Base-by-base conservation (phyloP, 1,284 basidiomycete genomes). In the Austropuccinia psidii region DNA sequence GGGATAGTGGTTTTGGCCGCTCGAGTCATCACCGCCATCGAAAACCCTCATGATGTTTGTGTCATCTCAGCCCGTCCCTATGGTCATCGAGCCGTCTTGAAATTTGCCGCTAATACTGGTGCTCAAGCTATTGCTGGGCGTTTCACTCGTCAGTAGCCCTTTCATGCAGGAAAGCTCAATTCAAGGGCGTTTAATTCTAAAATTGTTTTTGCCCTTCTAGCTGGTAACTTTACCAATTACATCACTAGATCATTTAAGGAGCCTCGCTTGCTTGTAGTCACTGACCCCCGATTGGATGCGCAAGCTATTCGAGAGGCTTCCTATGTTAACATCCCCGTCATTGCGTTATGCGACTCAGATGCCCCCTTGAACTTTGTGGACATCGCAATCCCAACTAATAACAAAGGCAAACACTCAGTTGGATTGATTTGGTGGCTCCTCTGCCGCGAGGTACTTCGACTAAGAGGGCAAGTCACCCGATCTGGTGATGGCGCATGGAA, bases 241-340 rank as follows among this genome's bases (percentile, higher is more conserved):
- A 96, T 97, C 87, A 98, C 94, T 79, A 91, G 92, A 80, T 97
- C 94, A 75, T 98, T 98, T 91, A 98, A 98, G 87, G 95, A 98
- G 85, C 95, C 95, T 80, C 92, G 95, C 79, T 87, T 98, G 77
- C 95, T 98, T 82, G 84, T 98, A 79, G 94, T 98, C 77, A 98
- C 94, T 82, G 95, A 98, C 86, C 96, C 95, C 78, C 91, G 96
- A 77, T 91, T 97, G 77, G 95, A 98, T 85, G 94, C 98, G 87
- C 96, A 98, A 85, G 96, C 96, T 78, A 98, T 98, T 84, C 92
- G 95, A 79, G 95, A 98, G 85, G 94, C 96, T 70, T 94, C 94
- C 75, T 98, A 98, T 83, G 95, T 98, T 83, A 98, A 98, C 89
- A 98, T 98, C 83, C 95, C 95, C 80, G 95, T 98, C 82, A 97